Base-by-base conservation (phyloP, 208 protist genomes). In the Wallacemonas collosoma region DNA sequence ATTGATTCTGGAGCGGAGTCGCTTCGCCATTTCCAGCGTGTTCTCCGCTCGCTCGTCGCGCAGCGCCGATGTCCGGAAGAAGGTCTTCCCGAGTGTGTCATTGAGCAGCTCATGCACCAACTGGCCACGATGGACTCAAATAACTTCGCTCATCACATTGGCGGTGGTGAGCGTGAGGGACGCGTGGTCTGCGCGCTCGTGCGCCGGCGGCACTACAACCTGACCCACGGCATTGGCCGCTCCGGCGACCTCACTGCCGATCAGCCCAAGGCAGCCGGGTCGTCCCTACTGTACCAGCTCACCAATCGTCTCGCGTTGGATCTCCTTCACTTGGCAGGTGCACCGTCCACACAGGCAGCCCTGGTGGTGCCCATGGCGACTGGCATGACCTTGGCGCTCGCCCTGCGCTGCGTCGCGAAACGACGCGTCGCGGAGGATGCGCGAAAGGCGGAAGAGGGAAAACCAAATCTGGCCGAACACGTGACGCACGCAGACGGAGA, bases 211-310 rank as follows among this genome's bases (percentile, higher is more conserved):
- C 82, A 98, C 75, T 98, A 88, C 75, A 43, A 81, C 63, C 68
- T 99, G 50, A 73, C 85, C 17, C 98, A 99, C 80, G 98, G 98
- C 47, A 94, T 99, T 40, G 98, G 98, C 41, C 88, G 98, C 15
- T 97, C 86, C 38, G 98, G 98, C 36, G 97, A 99, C 77, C 69
- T 99, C 35, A 82, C 78, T 5, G 95, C 88, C 41, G 88, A 95
- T 47, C 98, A 99, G 83, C 98, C 98, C 6, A 99, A 99, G 79
- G 98, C 98, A 4, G 97, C 98, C 2, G 98, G 98, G 1, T 98
- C 96, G 6, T 99, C 96, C 39, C 75, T 99, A 3, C 40, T 99
- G 36, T 86, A 92, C 66, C 75, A 88, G 54, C 60, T 99, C 6
- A 93, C 90, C 36, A 98, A 98, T 73, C 51, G 70, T n/a, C 53